Base-by-base conservation (phyloP, 352 stramenopile species). In the Phytophthora crassamura region DNA sequence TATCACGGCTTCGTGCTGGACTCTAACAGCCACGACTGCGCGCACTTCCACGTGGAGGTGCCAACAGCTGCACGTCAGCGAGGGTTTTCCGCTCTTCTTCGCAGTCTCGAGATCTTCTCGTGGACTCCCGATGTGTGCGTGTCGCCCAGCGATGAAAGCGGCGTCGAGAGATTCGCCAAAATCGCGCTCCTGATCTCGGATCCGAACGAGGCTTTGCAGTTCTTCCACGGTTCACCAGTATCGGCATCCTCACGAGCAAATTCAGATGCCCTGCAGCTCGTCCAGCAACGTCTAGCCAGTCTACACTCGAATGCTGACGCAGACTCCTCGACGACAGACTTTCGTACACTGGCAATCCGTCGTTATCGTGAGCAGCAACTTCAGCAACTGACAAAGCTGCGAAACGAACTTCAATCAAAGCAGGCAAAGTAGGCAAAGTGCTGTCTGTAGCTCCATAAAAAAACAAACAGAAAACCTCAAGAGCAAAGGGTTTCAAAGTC, bases 1-100 rank as follows among this genome's bases (percentile, higher is more conserved):
- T 97, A 95, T 68, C 94, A 98, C 69, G 94, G 94, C 33, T 98
- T 98, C 52, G 81, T 90, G 18, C 67, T 98, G 55, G 54, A 53
- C 53, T 39, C 15, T 18, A 97, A 97, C 74, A 77, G 66, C 16
- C 69, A 96, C 72, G 91, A 98, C 61, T 98, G 91, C 55, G 83
- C 88, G 7, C 82, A 91, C 52, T 69, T 92, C 32, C 70, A 74
- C 34, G 48, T 94, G 10, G 45, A 84, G 18, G 46, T 86, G 7
- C 59, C 62, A 14, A 3, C n/a, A 62, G 9, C 45, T 38, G 33
- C 48, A 40, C 55, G 47, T 6, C 47, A 71, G 10, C 49, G 39
- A 12, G 28, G 46, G 11, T 59, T 80, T 25, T 59, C 74, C 16
- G n/a, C 50, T n/a, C 11, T 74, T 12, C 42, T 78, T 25, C 62